Percentiles rank a stretch among this genome's conserved stretches.
These are phyloP conservation scores for Corynascus novoguineensis DNA, from an alignment of 495 filamentous ascomycete genomes.

Conservation along the genomic window DNA sequence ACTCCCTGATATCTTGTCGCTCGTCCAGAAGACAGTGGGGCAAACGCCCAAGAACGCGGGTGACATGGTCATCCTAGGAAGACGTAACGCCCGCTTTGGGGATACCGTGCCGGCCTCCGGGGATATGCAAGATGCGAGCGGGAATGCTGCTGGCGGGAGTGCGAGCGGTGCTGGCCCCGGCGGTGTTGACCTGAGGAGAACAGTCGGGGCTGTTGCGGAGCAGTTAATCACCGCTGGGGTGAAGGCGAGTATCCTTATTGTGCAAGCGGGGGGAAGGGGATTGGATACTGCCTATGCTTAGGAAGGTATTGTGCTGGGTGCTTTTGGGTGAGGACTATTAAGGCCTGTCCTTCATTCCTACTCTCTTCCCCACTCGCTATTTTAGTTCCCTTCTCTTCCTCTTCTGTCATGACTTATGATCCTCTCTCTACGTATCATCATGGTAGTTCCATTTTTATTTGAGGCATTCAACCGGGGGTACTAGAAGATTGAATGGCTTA, in stretches of 20 bases:
- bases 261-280: conserved; percentile 55
- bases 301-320: not conserved
- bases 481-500: too few relatives aligned
- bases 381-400: too few relatives aligned
- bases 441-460: too few relatives aligned
- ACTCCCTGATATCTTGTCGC: conserved; percentile 24
- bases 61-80: conserved; percentile 71
- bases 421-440: too few relatives aligned
- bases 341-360: too few relatives aligned
- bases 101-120: not conserved
- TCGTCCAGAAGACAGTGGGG: conserved; percentile 57
- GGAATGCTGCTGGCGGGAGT: not conserved
- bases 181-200: conserved; percentile 49
- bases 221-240: conserved; percentile 55
- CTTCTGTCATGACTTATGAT: too few relatives aligned
- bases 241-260: conserved; percentile 69
- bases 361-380: too few relatives aligned
- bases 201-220: conserved; percentile 65
- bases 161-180: too few relatives aligned
- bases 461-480: too few relatives aligned
- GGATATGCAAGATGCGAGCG: not conserved
- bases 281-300: conserved; percentile 7
- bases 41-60: conserved; percentile 63
- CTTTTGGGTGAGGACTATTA: not conserved
- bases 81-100: conserved; percentile 39